Conservation (phyloP, 306 rosid species). For the Pyrus pyrifolia region DNA sequence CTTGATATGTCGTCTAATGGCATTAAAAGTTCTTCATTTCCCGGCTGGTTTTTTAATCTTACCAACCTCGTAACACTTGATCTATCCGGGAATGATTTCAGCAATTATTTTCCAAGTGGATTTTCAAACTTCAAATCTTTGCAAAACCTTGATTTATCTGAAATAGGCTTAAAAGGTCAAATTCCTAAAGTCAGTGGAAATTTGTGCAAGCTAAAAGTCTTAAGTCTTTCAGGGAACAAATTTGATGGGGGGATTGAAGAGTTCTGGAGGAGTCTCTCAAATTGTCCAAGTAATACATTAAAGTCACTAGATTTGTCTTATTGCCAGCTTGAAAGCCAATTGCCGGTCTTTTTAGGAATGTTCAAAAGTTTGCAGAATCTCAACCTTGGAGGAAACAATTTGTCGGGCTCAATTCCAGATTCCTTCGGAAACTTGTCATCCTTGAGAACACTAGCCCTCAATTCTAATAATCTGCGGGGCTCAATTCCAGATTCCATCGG, state of each 20-base stretch:
- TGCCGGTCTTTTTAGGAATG: neutral
- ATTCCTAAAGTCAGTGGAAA: neutral
- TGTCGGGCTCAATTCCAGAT: no score
- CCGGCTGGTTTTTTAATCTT: no score
- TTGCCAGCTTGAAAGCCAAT: neutral
- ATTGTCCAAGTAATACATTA: slow-evolving; percentile 4
- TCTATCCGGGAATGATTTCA: no score
- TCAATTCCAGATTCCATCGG: no score
- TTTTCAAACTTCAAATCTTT: neutral
- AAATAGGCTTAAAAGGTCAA: neutral
- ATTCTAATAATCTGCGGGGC: no score
- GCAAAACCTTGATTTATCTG: neutral
- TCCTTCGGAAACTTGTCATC: no score
- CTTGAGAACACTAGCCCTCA: no score
- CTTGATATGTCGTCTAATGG: neutral
- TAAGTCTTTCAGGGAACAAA: neutral
- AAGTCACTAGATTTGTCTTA: neutral
- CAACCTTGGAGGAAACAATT: neutral
- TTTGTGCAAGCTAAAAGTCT: neutral
- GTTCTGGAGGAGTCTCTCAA: neutral
- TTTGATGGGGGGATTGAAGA: neutral
- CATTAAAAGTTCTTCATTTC: neutral
- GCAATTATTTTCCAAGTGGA: neutral
- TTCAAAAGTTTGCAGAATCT: neutral
- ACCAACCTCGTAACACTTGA: slow-evolving; percentile 25